These are phyloP conservation scores for Irpex sp. DNA, from an alignment of 1,284 basidiomycete genomes.

Conservation along the genomic window DNA sequence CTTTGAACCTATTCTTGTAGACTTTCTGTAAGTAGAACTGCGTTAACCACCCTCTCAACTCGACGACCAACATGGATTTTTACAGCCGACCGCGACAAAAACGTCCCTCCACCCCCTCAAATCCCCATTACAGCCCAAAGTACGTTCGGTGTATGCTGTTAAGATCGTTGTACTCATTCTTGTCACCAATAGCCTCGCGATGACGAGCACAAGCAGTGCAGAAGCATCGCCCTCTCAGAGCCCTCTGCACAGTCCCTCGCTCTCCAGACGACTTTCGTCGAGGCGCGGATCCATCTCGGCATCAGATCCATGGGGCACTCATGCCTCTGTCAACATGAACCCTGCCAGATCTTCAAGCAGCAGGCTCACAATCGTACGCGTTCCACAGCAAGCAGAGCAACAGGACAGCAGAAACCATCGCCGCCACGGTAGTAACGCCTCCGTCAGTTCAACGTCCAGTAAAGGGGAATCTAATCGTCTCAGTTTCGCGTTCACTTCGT, in stretches of 20 bases:
- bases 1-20: not conserved
- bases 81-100: not conserved
- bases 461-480: conserved; percentile 36
- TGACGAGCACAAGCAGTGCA: conserved; percentile 1
- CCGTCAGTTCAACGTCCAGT: conserved; percentile 26
- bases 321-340: conserved; percentile 47
- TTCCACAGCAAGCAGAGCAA: conserved; percentile 33
- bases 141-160: not conserved
- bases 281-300: conserved; percentile 67
- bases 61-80: not conserved
- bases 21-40: not conserved
- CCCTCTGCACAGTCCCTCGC: conserved; percentile 23
- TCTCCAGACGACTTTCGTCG: conserved; percentile 41
- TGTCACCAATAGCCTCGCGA: not conserved
- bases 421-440: conserved; percentile 34
- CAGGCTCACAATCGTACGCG: conserved; percentile 71
- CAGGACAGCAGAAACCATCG: conserved; percentile 25
- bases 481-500: conserved; percentile 66
- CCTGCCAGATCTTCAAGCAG: conserved; percentile 54
- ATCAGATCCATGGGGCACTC: conserved; percentile 59
- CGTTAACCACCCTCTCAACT: too few relatives aligned
- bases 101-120: not conserved
- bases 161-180: not conserved
- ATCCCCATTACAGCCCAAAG: not conserved
- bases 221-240: conserved; percentile 22